Conservation (phyloP, 495 filamentous ascomycete genomes). For the Hyaloscypha finlandica region DNA sequence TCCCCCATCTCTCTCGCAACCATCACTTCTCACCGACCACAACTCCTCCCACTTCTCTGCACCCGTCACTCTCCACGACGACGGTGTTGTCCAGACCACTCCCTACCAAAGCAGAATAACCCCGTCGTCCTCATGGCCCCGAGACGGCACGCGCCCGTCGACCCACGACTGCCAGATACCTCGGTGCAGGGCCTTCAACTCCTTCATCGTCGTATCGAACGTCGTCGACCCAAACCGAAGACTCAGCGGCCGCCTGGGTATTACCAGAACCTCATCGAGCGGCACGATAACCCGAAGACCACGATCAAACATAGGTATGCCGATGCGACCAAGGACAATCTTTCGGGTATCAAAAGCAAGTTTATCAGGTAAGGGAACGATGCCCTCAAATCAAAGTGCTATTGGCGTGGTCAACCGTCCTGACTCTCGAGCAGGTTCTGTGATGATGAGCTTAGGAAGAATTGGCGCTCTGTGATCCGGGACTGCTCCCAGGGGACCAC, state of each 20-base stretch:
- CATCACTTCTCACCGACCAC: too few species aligned
- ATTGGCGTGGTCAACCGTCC: neutral
- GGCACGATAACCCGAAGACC: neutral
- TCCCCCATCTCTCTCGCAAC: too few species aligned
- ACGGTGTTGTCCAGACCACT: constrained; percentile 8
- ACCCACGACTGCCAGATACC: constrained; percentile 10
- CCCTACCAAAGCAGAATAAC: constrained; percentile 2
- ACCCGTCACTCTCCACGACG: neutral
- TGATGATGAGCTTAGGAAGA: neutral
- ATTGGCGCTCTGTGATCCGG: constrained; percentile 16
- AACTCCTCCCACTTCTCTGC: too few species aligned
- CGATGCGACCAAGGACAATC: constrained; percentile 16
- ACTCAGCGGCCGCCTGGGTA: neutral
- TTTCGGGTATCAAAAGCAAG: constrained; percentile 16
- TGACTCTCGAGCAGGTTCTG: constrained; percentile 20
- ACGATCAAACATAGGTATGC: constrained; percentile 17
- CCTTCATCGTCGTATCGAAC: constrained; percentile 12
- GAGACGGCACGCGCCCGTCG: constrained; percentile 5
- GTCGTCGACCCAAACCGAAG: constrained; percentile 23
- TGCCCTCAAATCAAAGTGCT: constrained; percentile 4
- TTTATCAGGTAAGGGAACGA: constrained; percentile 18
- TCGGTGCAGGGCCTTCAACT: constrained; percentile 11
- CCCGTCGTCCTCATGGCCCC: constrained; percentile 3
- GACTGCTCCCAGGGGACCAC: constrained; percentile 34
- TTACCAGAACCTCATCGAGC: constrained; percentile 1